Evolutionary conservation across 495 filamentous ascomycete genomes (phyloP).

Genomic region (Tuber brumale): DNA sequence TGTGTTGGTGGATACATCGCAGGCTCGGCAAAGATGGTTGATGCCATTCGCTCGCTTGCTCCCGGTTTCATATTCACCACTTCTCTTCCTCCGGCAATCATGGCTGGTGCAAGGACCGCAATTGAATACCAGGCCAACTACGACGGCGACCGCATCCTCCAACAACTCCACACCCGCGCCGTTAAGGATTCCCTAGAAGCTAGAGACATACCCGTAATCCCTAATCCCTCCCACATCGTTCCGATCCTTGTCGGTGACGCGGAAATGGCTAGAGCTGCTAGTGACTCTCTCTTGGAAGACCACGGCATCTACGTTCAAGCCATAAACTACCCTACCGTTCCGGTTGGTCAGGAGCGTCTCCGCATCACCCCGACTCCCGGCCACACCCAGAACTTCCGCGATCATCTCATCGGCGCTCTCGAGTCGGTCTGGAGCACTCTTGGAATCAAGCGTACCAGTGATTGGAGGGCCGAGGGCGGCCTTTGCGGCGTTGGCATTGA

Average conservation of each 20-base stretch:
- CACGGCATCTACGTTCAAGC: conserved; percentile 95
- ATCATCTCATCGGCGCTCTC: conserved; percentile 77
- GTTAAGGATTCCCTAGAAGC: conserved; percentile 73
- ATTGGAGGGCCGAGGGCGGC: conserved; percentile 85
- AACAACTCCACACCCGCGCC: conserved; percentile 90
- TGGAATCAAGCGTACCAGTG: conserved; percentile 79
- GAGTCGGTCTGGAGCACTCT: conserved; percentile 81
- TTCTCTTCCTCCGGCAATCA: conserved; percentile 87
- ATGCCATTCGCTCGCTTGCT: conserved; percentile 90
- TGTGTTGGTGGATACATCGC: conserved; percentile 98
- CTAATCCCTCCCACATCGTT: conserved; percentile 93
- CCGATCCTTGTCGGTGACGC: conserved; percentile 91
- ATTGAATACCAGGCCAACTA: conserved; percentile 85
- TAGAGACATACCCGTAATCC: conserved; percentile 90
- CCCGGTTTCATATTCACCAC: conserved; percentile 99
- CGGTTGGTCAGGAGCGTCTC: conserved; percentile 88
- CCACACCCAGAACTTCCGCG: conserved; percentile 71
- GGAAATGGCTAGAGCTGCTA: conserved; percentile 83
- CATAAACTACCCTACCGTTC: conserved; percentile 98
- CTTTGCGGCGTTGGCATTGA: conserved; percentile 85
- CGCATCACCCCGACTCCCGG: conserved; percentile 94
- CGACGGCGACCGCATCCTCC: conserved; percentile 74
- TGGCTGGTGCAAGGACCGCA: conserved; percentile 86
- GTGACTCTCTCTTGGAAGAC: conserved; percentile 77
- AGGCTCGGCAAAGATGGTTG: conserved; percentile 77